Conservation (phyloP, 2,329 filamentous ascomycete species). For the Nemania abortiva region DNA sequence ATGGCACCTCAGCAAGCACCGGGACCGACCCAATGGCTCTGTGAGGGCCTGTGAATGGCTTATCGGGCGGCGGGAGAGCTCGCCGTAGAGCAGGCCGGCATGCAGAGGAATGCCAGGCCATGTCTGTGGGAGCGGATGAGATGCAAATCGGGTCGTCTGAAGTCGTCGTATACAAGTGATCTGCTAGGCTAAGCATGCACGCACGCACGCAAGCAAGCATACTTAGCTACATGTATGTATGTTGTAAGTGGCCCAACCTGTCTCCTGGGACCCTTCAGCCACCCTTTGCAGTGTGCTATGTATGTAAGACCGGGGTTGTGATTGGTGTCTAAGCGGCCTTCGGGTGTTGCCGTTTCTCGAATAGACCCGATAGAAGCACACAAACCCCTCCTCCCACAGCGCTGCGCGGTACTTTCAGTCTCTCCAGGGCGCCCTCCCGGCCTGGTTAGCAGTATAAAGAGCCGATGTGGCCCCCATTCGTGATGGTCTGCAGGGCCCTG, state of each 20-base stretch:
- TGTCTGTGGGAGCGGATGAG: background rate
- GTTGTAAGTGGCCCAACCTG: background rate
- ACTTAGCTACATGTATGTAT: background rate
- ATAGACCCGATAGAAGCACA: slow-evolving; percentile 41
- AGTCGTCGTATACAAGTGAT: slow-evolving; percentile 20
- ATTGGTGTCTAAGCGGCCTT: slow-evolving; percentile 47
- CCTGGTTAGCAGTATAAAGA: slow-evolving; percentile 48
- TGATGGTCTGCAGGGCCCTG: slow-evolving; percentile 41
- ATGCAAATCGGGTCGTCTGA: slow-evolving; percentile 19
- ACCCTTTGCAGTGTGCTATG: background rate
- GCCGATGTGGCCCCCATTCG: slow-evolving; percentile 39
- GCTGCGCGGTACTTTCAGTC: background rate
- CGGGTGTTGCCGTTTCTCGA: slow-evolving; percentile 32
- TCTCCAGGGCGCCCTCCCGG: slow-evolving; percentile 12
- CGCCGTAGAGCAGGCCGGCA: background rate
- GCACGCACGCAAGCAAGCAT: slow-evolving; percentile 6
- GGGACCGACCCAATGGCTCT: slow-evolving; percentile 6
- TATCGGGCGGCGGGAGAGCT: slow-evolving; percentile 15
- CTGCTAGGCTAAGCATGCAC: slow-evolving; percentile 12
- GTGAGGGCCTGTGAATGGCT: background rate
- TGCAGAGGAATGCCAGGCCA: background rate
- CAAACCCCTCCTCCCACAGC: slow-evolving; percentile 1
- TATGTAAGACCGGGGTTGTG: slow-evolving; percentile 34
- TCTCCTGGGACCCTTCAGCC: slow-evolving; percentile 21
- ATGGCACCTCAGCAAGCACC: slow-evolving; percentile 32